Evolutionary conservation across 2,329 filamentous ascomycete genomes (phyloP).

Genomic region (Juglanconis oblonga): DNA sequence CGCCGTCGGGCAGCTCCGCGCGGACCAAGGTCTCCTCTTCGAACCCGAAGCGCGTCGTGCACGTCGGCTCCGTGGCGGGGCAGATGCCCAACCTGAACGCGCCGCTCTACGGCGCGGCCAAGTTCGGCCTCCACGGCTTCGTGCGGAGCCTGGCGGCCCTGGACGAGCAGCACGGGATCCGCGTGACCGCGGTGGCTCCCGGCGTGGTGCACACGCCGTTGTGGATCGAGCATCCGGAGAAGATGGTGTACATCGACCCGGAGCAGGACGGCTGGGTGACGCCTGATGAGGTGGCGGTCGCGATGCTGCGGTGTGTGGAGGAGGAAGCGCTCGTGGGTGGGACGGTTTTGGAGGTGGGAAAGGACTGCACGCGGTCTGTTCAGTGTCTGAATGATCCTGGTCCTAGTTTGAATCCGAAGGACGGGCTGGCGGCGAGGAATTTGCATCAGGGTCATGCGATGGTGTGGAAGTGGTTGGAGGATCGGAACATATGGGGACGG

Average conservation of each 20-base stretch:
- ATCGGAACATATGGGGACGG: conserved; percentile 25
- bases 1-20: conserved; percentile 5
- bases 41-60: conserved; percentile 35
- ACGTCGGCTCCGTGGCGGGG: conserved; percentile 35
- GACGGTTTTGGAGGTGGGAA: conserved; percentile 39
- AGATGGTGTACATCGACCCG: conserved; percentile 34
- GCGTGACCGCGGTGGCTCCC: conserved; percentile 43
- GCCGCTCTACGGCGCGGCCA: conserved; percentile 38
- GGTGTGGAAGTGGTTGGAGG: conserved; percentile 26
- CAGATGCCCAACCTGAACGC: conserved; percentile 31
- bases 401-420: conserved; percentile 27
- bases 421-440: conserved; percentile 29
- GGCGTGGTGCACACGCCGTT: conserved; percentile 43
- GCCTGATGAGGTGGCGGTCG: conserved; percentile 39
- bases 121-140: conserved; percentile 37
- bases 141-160: conserved; percentile 38
- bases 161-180: conserved; percentile 31
- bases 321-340: conserved; percentile 33
- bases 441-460: conserved; percentile 24
- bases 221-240: conserved; percentile 43
- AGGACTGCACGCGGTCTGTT: conserved; percentile 30
- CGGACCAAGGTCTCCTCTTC: conserved; percentile 18
- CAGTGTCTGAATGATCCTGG: conserved; percentile 36
- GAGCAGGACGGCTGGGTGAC: conserved; percentile 38
- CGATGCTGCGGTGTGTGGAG: conserved; percentile 40